Base-by-base conservation (phyloP, 495 filamentous ascomycete genomes). In the Neurospora tetraspora region DNA sequence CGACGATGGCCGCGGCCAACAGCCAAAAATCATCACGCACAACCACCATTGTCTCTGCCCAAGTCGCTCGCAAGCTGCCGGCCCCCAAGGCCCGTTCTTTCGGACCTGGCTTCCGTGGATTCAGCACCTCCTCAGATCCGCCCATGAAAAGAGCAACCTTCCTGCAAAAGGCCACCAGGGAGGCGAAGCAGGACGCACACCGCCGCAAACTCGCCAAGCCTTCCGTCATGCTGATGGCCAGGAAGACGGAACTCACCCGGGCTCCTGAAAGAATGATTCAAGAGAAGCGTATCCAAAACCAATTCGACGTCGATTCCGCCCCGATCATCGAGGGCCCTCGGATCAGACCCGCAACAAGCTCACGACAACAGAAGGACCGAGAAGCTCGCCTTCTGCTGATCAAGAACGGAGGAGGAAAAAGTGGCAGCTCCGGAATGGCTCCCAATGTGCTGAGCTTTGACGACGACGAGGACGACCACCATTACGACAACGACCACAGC, bases 241-340 rank as follows among this genome's bases (percentile, higher is more conserved):
- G 39, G 12, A 10, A 72, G 9, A 76, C 78, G 16, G 78, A 82
- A 71, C 75, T 86, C 47, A 75, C 43, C 7, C 76, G 73, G 37
- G 83, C 83, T 0, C 85, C 85, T 14, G 40, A 72, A 3, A 74
- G 75, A 31, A 82, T 85, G 83, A 23, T 81, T 1, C 74, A 80
- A 43, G 81, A 82, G 16, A 72, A 77, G 20, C 74, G 81, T 4
- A 79, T 80, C 12, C 76, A 77, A 7, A 72, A 76, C 7, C 80
- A 80, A 37, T 78, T 76, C 43, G 65, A 74, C 68, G 36, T 73
- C 20, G 27, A 45, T 16, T 45, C 76, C 27, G 69, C 43, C 38
- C 42, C 27, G 14, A 36, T 74, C 68, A 38, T 73, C 45, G 70
- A 65, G 11, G 61, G 61, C 2, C 74, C 73, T 39, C 73, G 61